phyloP scores from a whole-genome alignment of 1,284 basidiomycete genomes.

The Naganishia sp. region DNA sequence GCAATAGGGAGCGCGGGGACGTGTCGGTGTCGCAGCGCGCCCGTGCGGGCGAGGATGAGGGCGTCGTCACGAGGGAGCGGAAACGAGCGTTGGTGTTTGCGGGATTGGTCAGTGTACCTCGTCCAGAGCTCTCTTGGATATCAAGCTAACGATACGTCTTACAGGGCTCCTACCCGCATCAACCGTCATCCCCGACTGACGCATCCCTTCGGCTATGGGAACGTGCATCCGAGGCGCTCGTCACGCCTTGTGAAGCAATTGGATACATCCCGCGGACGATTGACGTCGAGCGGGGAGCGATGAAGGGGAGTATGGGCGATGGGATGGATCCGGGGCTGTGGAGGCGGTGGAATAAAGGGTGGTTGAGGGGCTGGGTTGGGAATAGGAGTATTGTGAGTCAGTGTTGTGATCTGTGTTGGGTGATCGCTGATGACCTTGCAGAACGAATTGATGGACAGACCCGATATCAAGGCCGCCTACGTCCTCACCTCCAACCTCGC shows the following conservation, averaged over 20 bases:
- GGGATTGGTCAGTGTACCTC: slow-evolving; percentile 45
- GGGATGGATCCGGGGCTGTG: slow-evolving; percentile 35
- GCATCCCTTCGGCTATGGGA: slow-evolving; percentile 50
- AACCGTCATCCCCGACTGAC: slow-evolving; percentile 47
- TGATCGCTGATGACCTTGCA: slow-evolving; percentile 28
- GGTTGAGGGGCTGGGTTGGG: slow-evolving; percentile 52
- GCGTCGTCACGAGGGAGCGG: slow-evolving; percentile 31
- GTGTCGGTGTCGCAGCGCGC: background rate
- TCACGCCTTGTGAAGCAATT: slow-evolving; percentile 47
- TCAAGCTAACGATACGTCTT: background rate
- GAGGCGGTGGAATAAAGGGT: slow-evolving; percentile 40
- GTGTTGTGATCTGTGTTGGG: background rate
- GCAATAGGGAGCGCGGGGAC: background rate
- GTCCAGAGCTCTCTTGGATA: background rate
- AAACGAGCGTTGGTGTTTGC: slow-evolving; percentile 46
- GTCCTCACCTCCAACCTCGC: slow-evolving; percentile 52
- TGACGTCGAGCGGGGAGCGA: slow-evolving; percentile 38
- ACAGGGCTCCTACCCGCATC: slow-evolving; percentile 53
- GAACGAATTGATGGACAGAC: slow-evolving; percentile 50
- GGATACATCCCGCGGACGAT: slow-evolving; percentile 40
- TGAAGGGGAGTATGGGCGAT: slow-evolving; percentile 46
- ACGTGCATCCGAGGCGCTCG: slow-evolving; percentile 49
- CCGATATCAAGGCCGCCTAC: slow-evolving; percentile 52
- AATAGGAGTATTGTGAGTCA: slow-evolving; percentile 37
- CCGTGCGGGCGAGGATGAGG: background rate